A percentile compares a stretch with the other conserved stretches of the same genome.
Evolutionary conservation across 768 basidiomycete species (phyloP).

Genomic region (Podaxis rugospora): DNA sequence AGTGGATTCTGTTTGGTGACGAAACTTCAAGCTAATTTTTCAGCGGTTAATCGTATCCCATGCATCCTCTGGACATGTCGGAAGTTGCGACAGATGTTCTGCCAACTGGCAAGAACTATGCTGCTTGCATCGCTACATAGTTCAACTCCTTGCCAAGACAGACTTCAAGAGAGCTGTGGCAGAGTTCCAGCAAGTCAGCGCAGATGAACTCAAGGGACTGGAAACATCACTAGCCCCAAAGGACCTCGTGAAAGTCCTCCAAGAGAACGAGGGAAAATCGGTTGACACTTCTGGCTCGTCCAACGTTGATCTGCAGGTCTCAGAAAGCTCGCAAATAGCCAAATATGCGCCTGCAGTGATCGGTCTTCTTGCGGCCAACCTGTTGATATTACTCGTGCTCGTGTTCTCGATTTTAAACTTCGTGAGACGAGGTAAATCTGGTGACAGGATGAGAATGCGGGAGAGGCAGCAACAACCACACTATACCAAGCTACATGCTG

Average conservation of each 20-base stretch:
- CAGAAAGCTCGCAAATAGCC: not conserved
- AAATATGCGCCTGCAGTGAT: conserved; percentile 3
- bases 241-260: not conserved
- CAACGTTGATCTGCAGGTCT: not conserved
- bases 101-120: conserved; percentile 26
- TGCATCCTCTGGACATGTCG: conserved; percentile 43
- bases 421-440: not conserved
- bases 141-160: conserved; percentile 8
- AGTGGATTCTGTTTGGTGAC: conserved; percentile 17
- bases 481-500: not conserved
- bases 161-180: not conserved
- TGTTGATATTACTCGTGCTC: conserved; percentile 2
- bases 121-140: conserved; percentile 34
- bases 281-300: not conserved
- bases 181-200: not conserved
- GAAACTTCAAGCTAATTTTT: not conserved
- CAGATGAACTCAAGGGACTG: not conserved
- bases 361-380: conserved; percentile 2
- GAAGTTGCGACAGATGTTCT: conserved; percentile 20
- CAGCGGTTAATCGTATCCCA: conserved; percentile 29
- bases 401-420: conserved; percentile 1
- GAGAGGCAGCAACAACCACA: not conserved
- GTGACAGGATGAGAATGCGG: not conserved
- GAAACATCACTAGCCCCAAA: not conserved
- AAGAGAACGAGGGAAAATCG: not conserved